Percentiles rank a stretch among this genome's conserved stretches.
phyloP scores from a whole-genome alignment of 441 rosid genomes.

The Jatropha multifida region DNA sequence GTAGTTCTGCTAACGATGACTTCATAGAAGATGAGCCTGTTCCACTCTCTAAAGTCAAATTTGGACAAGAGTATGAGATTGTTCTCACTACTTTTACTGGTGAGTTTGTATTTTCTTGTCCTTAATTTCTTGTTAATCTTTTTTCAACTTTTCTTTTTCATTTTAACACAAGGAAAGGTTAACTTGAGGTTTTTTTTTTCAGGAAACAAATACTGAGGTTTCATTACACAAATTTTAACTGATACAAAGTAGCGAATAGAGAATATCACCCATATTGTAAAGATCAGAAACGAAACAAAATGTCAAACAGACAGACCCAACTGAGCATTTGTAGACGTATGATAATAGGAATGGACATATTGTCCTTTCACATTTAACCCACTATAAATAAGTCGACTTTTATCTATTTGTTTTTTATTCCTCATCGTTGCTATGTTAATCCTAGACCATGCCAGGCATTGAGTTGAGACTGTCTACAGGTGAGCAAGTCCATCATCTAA shows the following conservation, averaged over 20 bases:
- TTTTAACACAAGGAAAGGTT: too few relatives aligned
- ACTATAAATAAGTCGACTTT: not conserved
- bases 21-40: slow-evolving; percentile 73
- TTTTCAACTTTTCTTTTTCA: not conserved
- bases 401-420: not conserved
- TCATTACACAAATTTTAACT: too few relatives aligned
- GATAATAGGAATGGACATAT: not conserved
- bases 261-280: too few relatives aligned
- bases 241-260: too few relatives aligned
- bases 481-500: slow-evolving; percentile 3
- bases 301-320: not conserved
- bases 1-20: slow-evolving; percentile 37
- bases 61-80: slow-evolving; percentile 77
- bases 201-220: too few relatives aligned
- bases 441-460: not conserved
- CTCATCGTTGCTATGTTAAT: not conserved
- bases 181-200: too few relatives aligned
- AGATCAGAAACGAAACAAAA: too few relatives aligned
- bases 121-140: not conserved
- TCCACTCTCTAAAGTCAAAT: slow-evolving; percentile 63
- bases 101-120: slow-evolving; percentile 18
- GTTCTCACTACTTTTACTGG: slow-evolving; percentile 91
- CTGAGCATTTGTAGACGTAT: slow-evolving; percentile 2
- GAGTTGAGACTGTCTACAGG: slow-evolving; percentile 9
- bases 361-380: not conserved